Percentiles rank a stretch among this genome's conserved stretches.
phyloP scores from a whole-genome alignment of 441 rosid genomes.

The Arabidopsis lyrata region DNA sequence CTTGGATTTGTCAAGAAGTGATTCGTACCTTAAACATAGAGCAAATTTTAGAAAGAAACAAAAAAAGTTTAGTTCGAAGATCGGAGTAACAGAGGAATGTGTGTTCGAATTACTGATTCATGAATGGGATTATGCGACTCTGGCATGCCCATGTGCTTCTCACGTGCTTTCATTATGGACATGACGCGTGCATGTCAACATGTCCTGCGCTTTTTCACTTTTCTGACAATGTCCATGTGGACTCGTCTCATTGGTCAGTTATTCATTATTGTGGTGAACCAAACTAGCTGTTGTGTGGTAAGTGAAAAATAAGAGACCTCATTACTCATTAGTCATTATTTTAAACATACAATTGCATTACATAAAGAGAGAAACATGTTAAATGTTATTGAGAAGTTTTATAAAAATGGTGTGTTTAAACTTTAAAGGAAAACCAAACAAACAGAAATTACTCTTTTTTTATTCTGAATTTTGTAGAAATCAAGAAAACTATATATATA shows the following conservation, averaged over 20 bases:
- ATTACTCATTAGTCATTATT: neutral
- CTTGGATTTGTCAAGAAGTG: neutral
- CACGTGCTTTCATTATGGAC: conserved; percentile 37
- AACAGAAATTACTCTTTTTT: neutral
- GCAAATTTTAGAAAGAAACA: neutral
- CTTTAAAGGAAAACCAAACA: neutral
- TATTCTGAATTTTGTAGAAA: neutral
- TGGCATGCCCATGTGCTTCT: conserved; percentile 36
- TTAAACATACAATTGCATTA: neutral
- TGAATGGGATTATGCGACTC: conserved; percentile 2
- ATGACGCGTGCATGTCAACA: conserved; percentile 28
- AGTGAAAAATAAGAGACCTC: neutral
- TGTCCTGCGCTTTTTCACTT: neutral
- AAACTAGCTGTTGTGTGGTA: neutral
- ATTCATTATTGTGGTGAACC: neutral
- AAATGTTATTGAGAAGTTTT: too few relatives aligned
- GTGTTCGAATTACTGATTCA: conserved; percentile 32
- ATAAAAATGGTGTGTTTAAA: neutral
- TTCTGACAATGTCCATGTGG: conserved; percentile 27
- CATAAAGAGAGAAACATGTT: neutral
- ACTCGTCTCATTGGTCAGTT: conserved; percentile 22
- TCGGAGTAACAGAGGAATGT: conserved; percentile 37
- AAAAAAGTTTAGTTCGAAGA: conserved; percentile 15
- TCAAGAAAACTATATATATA: neutral
- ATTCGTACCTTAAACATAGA: neutral